Base-by-base conservation (phyloP, 345 rosid genomes). In the Ceriops tagal region DNA sequence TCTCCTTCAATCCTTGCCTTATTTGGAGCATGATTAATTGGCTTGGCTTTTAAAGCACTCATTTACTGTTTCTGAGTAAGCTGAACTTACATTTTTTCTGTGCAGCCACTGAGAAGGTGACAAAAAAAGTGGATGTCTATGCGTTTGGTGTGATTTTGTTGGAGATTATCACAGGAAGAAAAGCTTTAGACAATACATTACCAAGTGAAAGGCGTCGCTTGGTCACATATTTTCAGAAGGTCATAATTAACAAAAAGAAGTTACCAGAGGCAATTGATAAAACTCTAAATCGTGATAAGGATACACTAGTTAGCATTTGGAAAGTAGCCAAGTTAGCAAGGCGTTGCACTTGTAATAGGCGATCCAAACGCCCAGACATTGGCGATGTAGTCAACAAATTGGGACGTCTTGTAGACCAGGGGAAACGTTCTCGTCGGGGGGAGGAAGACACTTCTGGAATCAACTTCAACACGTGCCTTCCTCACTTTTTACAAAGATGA, bases 31-130 rank as follows among this genome's bases (percentile, higher is more conserved):
- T 35, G 27, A 16, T 6, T 28, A 27, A 1, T 18, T 39, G 5
- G 28, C 32, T 35, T 60, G 49, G 18, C 49, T 43, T 43, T 43
- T 13, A 43, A 43, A 43, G 49, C 49, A 43, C 49, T 43, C 49
- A 43, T 43, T 2, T 43, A 13, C 9, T 43, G 49, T 13, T 7
- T 59, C 15, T 30, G 47, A 67, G 30, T 53, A 10, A 24, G 37
- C 32, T 67, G 47, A 53, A 19, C 53, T 20, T 43, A 37, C 16
- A 5, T 24, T 39, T 61, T 52, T 31, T 69, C 53, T 18, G 51
- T 65, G 60, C 87, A 92, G 98, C 93, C 28, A 92, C 98, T 7
- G 98, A 97, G 65, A 84, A 96, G 79, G 98, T 90, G 66, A 89
- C 98, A 1, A 92, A 88, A 4, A 92, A 90, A 73, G 92, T 90